A percentile compares a stretch with the other conserved stretches of the same genome.
Conservation (phyloP, 2,329 filamentous ascomycete species). For the Calonectria hongkongensis region DNA sequence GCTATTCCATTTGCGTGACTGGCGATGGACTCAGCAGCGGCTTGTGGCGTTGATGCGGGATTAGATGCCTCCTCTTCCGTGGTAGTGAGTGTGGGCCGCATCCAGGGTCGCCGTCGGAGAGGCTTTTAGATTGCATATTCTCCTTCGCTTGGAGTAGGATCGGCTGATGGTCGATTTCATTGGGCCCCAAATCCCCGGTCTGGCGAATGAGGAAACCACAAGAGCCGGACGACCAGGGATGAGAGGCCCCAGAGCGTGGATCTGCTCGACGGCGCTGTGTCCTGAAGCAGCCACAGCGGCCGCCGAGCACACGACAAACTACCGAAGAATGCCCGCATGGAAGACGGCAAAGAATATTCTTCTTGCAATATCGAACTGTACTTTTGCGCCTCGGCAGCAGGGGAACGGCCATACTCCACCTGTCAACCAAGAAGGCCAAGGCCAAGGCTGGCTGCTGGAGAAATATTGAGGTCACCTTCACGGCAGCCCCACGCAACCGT, state of each 20-base stretch:
- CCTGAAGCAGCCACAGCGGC: constrained; percentile 10
- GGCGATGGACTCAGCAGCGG: neutral
- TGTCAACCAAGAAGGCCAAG: neutral
- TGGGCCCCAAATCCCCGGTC: neutral
- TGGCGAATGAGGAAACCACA: neutral
- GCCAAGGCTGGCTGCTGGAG: too few relatives aligned
- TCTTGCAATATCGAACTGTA: neutral
- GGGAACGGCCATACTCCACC: neutral
- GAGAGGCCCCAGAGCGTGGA: neutral
- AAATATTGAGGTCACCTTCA: neutral
- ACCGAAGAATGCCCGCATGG: constrained; percentile 18
- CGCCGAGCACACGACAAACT: neutral
- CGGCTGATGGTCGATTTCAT: constrained; percentile 1
- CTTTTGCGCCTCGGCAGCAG: neutral
- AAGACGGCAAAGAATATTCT: constrained; percentile 2
- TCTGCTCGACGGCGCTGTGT: neutral
- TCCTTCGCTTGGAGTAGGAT: constrained; percentile 15
- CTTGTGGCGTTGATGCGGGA: constrained; percentile 1
- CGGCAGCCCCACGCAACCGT: neutral
- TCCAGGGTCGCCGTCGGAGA: constrained; percentile 3
- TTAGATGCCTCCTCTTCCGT: constrained; percentile 3
- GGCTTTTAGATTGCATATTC: constrained; percentile 22
- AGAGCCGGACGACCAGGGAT: neutral
- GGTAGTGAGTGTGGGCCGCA: neutral
- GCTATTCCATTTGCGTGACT: constrained; percentile 1